Percentiles rank a stretch among this genome's conserved stretches.
Evolutionary conservation across 1,284 basidiomycete species (phyloP).

Genomic region (Boletellus deceptivus): DNA sequence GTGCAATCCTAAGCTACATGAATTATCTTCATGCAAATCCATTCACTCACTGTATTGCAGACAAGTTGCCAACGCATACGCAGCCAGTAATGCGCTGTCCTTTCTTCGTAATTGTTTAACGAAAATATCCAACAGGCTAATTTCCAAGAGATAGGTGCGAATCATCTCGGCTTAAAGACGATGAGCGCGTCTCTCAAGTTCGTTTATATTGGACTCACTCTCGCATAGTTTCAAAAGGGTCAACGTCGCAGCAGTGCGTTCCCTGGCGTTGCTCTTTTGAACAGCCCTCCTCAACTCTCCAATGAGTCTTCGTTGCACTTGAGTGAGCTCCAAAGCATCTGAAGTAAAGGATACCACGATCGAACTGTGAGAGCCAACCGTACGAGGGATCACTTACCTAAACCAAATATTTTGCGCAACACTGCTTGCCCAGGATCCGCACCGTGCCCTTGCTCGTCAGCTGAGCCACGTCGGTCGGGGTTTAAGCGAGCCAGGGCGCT

Average conservation of each 20-base stretch:
- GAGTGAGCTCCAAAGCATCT: constrained; percentile 8
- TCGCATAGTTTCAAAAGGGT: constrained; percentile 8
- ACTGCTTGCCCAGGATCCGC: constrained; percentile 2
- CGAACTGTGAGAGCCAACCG: too few species aligned
- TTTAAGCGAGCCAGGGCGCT: constrained; percentile 10
- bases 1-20: background rate
- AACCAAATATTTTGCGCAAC: constrained; percentile 18
- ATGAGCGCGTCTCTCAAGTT: background rate
- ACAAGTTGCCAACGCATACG: constrained; percentile 5
- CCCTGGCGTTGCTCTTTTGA: constrained; percentile 2
- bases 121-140: background rate
- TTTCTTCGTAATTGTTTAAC: constrained; percentile 5
- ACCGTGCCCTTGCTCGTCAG: background rate
- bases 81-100: constrained; percentile 5
- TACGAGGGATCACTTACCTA: constrained; percentile 12
- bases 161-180: background rate
- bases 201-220: background rate
- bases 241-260: constrained; percentile 11
- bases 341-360: background rate
- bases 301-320: constrained; percentile 7
- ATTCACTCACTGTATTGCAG: constrained; percentile 5
- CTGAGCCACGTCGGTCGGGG: background rate
- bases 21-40: background rate
- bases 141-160: background rate
- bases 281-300: constrained; percentile 7